Evolutionary conservation across 257 asterid species (phyloP).

Genomic region (Fraxinus anomala): DNA sequence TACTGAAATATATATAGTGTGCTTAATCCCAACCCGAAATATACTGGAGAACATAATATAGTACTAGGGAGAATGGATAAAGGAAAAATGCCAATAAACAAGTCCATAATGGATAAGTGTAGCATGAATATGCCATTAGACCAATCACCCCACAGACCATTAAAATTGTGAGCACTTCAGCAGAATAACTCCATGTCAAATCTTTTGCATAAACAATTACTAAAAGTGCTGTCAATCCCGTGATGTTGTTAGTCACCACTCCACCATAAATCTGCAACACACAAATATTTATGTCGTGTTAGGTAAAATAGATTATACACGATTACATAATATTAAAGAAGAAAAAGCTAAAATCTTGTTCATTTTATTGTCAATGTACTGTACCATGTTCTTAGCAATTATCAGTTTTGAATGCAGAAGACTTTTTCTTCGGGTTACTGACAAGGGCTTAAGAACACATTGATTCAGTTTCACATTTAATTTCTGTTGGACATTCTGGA

Average conservation of each 20-base stretch:
- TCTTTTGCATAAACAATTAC: conserved; percentile 37
- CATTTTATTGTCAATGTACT: neutral
- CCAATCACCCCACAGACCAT: conserved; percentile 38
- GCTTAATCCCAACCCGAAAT: conserved; percentile 31
- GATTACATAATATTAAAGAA: neutral
- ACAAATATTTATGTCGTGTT: neutral
- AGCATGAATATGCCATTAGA: conserved; percentile 31
- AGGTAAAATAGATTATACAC: neutral
- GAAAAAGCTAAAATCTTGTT: neutral
- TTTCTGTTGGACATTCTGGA: neutral
- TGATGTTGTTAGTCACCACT: conserved; percentile 44
- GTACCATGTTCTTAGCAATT: neutral
- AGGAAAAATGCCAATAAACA: conserved; percentile 37
- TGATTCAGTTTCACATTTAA: neutral
- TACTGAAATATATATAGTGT: neutral
- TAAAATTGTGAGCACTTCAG: conserved; percentile 39
- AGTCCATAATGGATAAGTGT: conserved; percentile 41
- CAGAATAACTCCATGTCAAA: conserved; percentile 44
- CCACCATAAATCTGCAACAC: conserved; percentile 44
- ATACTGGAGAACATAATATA: conserved; percentile 31
- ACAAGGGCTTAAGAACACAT: neutral
- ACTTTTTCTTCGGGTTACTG: neutral
- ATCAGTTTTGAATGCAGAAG: neutral
- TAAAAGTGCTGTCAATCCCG: conserved; percentile 38
- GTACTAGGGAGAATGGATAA: conserved; percentile 33